These are phyloP conservation scores for Cryptococcus deneoformans DNA, from an alignment of 1,284 basidiomycete species.

Conservation along the genomic window DNA sequence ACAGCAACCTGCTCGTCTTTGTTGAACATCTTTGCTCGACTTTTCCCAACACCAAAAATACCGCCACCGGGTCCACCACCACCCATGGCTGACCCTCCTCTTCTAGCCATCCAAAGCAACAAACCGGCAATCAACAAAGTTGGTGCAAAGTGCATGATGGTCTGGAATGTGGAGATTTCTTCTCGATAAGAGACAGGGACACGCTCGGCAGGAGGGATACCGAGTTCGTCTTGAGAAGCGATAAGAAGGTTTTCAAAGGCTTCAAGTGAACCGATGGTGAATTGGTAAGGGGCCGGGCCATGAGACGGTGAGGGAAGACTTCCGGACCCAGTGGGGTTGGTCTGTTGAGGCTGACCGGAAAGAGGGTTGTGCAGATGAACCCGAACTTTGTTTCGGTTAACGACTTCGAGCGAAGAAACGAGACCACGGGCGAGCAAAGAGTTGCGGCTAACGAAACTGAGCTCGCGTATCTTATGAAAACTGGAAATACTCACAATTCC, in stretches of 20 bases:
- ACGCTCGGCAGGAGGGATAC: constrained; percentile 85
- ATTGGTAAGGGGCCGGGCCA: constrained; percentile 65
- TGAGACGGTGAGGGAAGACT: constrained; percentile 35
- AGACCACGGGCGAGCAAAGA: constrained; percentile 94
- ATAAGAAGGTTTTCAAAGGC: constrained; percentile 95
- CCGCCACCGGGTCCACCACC: constrained; percentile 71
- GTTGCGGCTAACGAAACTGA: constrained; percentile 57
- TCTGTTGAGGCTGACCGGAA: constrained; percentile 5
- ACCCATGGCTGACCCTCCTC: constrained; percentile 61
- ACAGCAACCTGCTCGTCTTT: constrained; percentile 93
- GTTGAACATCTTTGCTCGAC: constrained; percentile 92
- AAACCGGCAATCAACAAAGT: constrained; percentile 88
- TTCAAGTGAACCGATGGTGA: constrained; percentile 97
- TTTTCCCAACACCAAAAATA: constrained; percentile 97
- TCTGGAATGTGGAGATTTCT: constrained; percentile 80
- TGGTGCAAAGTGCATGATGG: constrained; percentile 88
- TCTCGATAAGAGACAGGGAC: constrained; percentile 98
- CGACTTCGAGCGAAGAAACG: constrained; percentile 89
- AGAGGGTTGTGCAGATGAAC: constrained; percentile 49
- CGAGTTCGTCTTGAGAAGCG: constrained; percentile 87
- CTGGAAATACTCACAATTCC: constrained; percentile 62
- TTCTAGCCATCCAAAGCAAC: constrained; percentile 83
- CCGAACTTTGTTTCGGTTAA: constrained; percentile 81
- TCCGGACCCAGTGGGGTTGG: constrained; percentile 16
- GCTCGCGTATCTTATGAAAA: too few relatives aligned